Percentiles rank a stretch among this genome's conserved stretches.
Conservation (phyloP, 2,329 filamentous ascomycete species). For the Xylaria digitata region DNA sequence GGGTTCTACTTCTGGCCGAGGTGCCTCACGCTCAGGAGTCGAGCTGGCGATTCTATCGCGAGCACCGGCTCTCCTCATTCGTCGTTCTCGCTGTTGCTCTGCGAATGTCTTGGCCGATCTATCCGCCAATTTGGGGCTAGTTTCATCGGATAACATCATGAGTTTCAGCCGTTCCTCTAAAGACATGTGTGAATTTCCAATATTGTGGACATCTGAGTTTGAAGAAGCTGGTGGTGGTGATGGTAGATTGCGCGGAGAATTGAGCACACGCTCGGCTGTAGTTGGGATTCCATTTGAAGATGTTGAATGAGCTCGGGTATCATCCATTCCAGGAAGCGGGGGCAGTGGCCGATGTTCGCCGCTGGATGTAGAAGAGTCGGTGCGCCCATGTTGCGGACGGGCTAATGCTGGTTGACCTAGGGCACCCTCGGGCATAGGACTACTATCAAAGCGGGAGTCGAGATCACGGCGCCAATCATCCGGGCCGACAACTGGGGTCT, state of each 20-base stretch:
- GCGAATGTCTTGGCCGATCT: constrained; percentile 63
- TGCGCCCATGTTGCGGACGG: constrained; percentile 69
- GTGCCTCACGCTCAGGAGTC: constrained; percentile 58
- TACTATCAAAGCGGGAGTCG: constrained; percentile 78
- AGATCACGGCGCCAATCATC: constrained; percentile 91
- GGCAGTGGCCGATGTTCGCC: constrained; percentile 86
- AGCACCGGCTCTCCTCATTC: constrained; percentile 71
- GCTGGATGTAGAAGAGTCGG: constrained; percentile 80
- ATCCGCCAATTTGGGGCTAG: constrained; percentile 47
- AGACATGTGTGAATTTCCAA: constrained; percentile 80
- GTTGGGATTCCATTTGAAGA: constrained; percentile 74
- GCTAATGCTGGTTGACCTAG: constrained; percentile 59
- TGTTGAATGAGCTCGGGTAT: constrained; percentile 59
- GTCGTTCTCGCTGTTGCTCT: constrained; percentile 75
- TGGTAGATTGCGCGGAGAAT: constrained; percentile 75
- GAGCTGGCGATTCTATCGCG: constrained; percentile 60
- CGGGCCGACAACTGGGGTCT: constrained; percentile 96
- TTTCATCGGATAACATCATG: constrained; percentile 84
- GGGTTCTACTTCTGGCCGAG: constrained; percentile 55
- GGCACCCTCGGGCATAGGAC: constrained; percentile 70
- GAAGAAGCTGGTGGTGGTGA: constrained; percentile 76
- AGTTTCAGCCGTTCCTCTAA: constrained; percentile 86
- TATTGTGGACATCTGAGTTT: constrained; percentile 82
- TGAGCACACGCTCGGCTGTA: constrained; percentile 78
- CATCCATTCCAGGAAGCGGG: constrained; percentile 77